Base-by-base conservation (phyloP, 805 yeast genomes). In the Saccharomycopsis fermentans region DNA sequence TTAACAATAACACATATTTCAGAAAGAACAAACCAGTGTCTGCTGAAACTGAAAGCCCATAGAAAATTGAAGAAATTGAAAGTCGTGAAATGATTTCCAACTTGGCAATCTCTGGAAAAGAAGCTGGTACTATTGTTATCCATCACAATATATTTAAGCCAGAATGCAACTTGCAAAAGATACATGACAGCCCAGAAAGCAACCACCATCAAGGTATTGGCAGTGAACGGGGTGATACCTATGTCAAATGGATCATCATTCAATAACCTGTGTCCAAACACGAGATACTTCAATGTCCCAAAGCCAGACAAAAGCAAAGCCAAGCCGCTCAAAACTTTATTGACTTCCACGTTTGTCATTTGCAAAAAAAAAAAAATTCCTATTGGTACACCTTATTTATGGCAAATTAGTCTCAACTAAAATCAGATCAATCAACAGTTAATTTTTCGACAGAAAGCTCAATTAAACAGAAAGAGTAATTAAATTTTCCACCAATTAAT, bases 171-270 rank as follows among this genome's bases (percentile, higher is more conserved):
- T 69, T 87, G 95, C 40, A 78, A 66, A 1, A 80, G 59, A 60
- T 79, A 77, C 27, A 80, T 71, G 35, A 82, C 60, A 1, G 73
- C 72, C 91, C 91, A 87, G 71, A 75, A 87, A 12, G 78, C 69
- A 50, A 81, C 69, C 1, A 77, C 69, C 16, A 82, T 73, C 14
- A 81, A 59, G 12, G 77, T 68, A 59, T 77, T 76, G 16, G 82
- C 81, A 1, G 90, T 79, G 74, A 87, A 87, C 14, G 96, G 94
- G 2, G 94, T 88, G 65, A 78, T 74, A 5, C 77, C 77, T 6
- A 80, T 80, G 67, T 65, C 70, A 59, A 74, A 77, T 34, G 82
- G 80, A 58, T 76, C 65, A 40, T 66, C 69, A 55, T 63, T 56
- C 24, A 57, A 43, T 55, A 76, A 73, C 54, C 76, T 72, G 6